Evolutionary conservation across 192 early-diverging fungal species (phyloP), one percentile per base, ranked within the genome.

Genomic region (Fimicolochytrium jonesii): DNA sequence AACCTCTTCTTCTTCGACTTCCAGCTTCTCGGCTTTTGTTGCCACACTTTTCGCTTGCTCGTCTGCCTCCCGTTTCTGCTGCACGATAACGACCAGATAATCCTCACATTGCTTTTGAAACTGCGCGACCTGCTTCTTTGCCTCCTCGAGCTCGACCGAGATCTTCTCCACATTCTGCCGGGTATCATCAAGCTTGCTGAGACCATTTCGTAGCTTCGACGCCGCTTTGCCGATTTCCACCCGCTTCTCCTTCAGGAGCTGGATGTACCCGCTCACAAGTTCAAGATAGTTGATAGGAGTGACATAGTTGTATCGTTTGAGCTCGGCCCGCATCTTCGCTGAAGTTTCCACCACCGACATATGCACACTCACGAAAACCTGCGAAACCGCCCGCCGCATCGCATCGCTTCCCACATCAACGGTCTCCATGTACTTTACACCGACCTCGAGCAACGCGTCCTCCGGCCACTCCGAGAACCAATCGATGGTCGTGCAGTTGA

Each of bases 81-180:
- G 83, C 22, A 85, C 83, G 72, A 85, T 85, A 23, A 84, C 68
- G 5, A 85, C 83, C 29, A 85, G 67, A 47, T 82, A 85, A 41
- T 85, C 83, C 59, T 85, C 83, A 59, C 82, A 84, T 54, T 84
- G 81, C 59, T 84, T 84, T 46, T 84, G 82, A 50, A 66, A 84
- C 33, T 72, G 75, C 0, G 79, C 82, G 9, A 84, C 82, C 42
- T 84, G 81, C 55, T 81, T 84, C 54, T 84, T 84, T 22, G 82
- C 73, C 4, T 73, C 77, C 65, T 84, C 82, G 13, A 84, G 63
- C 48, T 84, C 82, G 18, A 81, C 75, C 1, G 79, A 82, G 30
- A 84, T 84, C 39, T 76, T 79, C 57, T 84, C 76, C 2, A 84
- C 82, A 44, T 73, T 82, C 20, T 56, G 52, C 31, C 78, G 61